Evolutionary conservation across 257 asterid genomes (phyloP).

Genomic region (Solanum chaucha): DNA sequence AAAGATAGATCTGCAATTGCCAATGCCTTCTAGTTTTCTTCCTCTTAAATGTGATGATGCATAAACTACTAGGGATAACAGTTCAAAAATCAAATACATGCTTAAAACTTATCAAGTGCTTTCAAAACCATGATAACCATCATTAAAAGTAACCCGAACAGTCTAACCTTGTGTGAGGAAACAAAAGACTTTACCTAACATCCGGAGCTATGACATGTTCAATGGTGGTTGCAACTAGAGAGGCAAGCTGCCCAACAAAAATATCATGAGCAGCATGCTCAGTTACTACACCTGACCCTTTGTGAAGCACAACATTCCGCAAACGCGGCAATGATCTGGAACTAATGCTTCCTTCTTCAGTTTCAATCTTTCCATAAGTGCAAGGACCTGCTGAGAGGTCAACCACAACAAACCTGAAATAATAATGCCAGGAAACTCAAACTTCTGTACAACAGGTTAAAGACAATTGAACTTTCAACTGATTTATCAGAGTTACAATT

Average conservation of each 20-base stretch:
- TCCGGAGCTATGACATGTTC: slow-evolving; percentile 97
- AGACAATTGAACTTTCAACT: not conserved
- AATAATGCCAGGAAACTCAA: slow-evolving; percentile 3
- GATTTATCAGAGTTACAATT: not conserved
- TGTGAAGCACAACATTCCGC: slow-evolving; percentile 50
- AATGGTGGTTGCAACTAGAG: slow-evolving; percentile 72
- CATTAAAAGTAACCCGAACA: not conserved
- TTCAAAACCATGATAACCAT: not conserved
- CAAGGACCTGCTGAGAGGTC: slow-evolving; percentile 99
- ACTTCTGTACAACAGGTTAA: not conserved
- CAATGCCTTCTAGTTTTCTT: not conserved
- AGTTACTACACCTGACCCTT: slow-evolving; percentile 26
- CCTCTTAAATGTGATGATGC: not conserved
- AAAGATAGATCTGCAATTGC: not conserved
- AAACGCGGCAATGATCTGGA: slow-evolving; percentile 78
- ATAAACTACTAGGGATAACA: not conserved
- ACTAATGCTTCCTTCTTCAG: slow-evolving; percentile 96
- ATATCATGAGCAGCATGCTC: slow-evolving; percentile 45
- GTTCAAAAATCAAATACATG: not conserved
- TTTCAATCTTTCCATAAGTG: slow-evolving; percentile 97
- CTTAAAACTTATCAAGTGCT: not conserved
- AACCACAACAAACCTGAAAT: slow-evolving; percentile 80
- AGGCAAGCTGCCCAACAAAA: slow-evolving; percentile 69
- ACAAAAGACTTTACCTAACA: slow-evolving; percentile 48
- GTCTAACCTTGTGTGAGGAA: not conserved